Percentiles rank a stretch among this genome's conserved stretches.
These are phyloP conservation scores for Grifola frondosa DNA, from an alignment of 1,284 basidiomycete genomes.

Conservation along the genomic window DNA sequence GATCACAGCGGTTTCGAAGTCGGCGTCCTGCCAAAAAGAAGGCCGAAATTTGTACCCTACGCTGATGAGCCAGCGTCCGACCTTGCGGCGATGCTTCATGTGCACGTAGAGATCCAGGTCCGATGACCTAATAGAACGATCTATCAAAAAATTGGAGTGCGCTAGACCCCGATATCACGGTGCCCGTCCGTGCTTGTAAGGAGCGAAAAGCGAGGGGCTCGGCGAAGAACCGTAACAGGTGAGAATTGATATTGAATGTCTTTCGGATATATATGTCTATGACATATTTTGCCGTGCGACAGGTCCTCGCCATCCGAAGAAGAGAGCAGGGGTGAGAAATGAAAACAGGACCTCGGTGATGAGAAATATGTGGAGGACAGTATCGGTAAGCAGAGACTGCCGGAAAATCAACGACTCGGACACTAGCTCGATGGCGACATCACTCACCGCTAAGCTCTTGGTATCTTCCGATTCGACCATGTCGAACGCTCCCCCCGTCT, in stretches of 20 bases:
- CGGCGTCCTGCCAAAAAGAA: constrained; percentile 15
- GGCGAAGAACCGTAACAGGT: constrained; percentile 26
- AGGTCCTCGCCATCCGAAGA: constrained; percentile 22
- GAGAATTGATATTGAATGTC: constrained; percentile 28
- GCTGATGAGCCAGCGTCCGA: constrained; percentile 21
- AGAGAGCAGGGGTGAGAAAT: constrained; percentile 18
- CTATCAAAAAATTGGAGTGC: constrained; percentile 51
- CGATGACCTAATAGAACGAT: constrained; percentile 39
- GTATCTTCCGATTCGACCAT: too few relatives aligned
- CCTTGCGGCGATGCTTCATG: constrained; percentile 14
- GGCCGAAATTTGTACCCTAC: constrained; percentile 24
- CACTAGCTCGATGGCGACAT: too few relatives aligned
- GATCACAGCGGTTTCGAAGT: constrained; percentile 16
- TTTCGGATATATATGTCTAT: constrained; percentile 19
- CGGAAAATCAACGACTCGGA: background rate
- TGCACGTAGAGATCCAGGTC: constrained; percentile 50
- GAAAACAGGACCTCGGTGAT: constrained; percentile 29
- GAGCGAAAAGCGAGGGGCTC: constrained; percentile 40
- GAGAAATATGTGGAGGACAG: constrained; percentile 29
- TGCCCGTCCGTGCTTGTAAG: constrained; percentile 43
- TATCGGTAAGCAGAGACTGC: constrained; percentile 16
- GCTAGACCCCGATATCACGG: constrained; percentile 48
- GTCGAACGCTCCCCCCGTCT: too few relatives aligned
- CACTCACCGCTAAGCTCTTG: too few relatives aligned
- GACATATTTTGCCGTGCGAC: constrained; percentile 15